Evolutionary conservation across 768 basidiomycete genomes (phyloP).

Genomic region (Coprinopsis strossmayeri): DNA sequence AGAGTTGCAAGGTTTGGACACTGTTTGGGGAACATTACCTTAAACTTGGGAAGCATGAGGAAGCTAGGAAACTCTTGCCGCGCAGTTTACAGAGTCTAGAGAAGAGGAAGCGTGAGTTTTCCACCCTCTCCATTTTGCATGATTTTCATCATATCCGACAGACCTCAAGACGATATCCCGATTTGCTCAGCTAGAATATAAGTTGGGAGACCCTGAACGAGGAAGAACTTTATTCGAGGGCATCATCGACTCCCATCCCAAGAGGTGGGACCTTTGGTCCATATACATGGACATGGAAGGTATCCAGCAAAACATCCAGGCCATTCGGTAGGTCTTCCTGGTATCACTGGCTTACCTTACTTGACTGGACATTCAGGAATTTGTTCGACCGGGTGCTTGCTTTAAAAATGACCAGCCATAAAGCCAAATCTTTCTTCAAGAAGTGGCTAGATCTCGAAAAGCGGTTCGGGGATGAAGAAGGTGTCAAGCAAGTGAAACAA

Average conservation of each 20-base stretch:
- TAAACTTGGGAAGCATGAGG: conserved; percentile 63
- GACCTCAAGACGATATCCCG: conserved; percentile 94
- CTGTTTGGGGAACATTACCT: conserved; percentile 81
- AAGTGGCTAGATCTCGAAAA: conserved; percentile 92
- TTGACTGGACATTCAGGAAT: conserved; percentile 39
- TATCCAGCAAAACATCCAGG: conserved; percentile 70
- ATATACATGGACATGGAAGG: conserved; percentile 97
- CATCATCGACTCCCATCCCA: conserved; percentile 91
- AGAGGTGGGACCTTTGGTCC: conserved; percentile 93
- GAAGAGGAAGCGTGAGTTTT: conserved; percentile 81
- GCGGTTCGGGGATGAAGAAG: conserved; percentile 81
- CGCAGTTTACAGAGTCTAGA: conserved; percentile 87
- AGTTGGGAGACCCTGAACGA: conserved; percentile 86
- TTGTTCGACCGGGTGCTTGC: conserved; percentile 82
- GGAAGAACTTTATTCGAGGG: conserved; percentile 97
- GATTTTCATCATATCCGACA: conserved; percentile 22
- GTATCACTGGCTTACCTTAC: background rate
- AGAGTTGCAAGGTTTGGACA: conserved; percentile 93
- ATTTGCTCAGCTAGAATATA: conserved; percentile 95
- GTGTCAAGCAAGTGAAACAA: conserved; percentile 72
- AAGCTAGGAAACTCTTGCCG: conserved; percentile 80
- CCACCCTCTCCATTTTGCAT: background rate
- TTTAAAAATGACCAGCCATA: conserved; percentile 88
- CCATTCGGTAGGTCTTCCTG: conserved; percentile 48
- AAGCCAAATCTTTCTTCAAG: conserved; percentile 98